A percentile compares a stretch with the other conserved stretches of the same genome.
These are phyloP conservation scores for Pestalotiopsis sp. DNA, from an alignment of 2,329 filamentous ascomycete species.

Conservation along the genomic window DNA sequence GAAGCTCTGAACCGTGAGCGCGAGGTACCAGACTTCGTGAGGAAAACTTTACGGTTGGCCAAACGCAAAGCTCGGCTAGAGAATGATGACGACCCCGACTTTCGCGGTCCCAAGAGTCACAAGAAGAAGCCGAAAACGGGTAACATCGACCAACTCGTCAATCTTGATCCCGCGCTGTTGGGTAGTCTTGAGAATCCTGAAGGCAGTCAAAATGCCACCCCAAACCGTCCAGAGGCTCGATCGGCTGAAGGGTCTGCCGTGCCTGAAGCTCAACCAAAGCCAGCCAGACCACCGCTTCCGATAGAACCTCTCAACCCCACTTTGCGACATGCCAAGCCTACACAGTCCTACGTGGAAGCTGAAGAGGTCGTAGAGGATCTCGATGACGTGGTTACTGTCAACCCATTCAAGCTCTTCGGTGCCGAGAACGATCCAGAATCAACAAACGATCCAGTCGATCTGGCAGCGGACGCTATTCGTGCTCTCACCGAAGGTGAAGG, in stretches of 20 bases:
- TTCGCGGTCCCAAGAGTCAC: slow-evolving; percentile 43
- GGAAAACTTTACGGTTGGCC: slow-evolving; percentile 54
- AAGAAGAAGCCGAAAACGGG: slow-evolving; percentile 43
- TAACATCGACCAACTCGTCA: slow-evolving; percentile 38
- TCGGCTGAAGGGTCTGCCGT: slow-evolving; percentile 13
- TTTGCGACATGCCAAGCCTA: slow-evolving; percentile 56
- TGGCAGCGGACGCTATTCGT: slow-evolving; percentile 40
- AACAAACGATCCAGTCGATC: slow-evolving; percentile 38
- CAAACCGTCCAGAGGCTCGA: slow-evolving; percentile 18
- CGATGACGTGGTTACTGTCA: slow-evolving; percentile 37
- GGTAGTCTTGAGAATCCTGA: slow-evolving; percentile 26
- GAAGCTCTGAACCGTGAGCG: slow-evolving; percentile 46
- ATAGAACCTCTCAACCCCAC: slow-evolving; percentile 48
- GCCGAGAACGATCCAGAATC: slow-evolving; percentile 5
- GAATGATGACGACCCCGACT: slow-evolving; percentile 58
- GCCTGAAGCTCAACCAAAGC: slow-evolving; percentile 17
- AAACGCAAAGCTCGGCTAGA: slow-evolving; percentile 57
- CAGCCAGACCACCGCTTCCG: slow-evolving; percentile 29
- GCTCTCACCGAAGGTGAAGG: slow-evolving; percentile 24
- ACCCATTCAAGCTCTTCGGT: slow-evolving; percentile 7
- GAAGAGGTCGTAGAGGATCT: slow-evolving; percentile 50
- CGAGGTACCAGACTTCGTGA: slow-evolving; percentile 56
- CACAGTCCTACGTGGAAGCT: slow-evolving; percentile 51
- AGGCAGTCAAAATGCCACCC: slow-evolving; percentile 22
- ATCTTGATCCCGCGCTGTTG: slow-evolving; percentile 59